Conservation (phyloP, 257 asterid species). For the Jasminum sambac region DNA sequence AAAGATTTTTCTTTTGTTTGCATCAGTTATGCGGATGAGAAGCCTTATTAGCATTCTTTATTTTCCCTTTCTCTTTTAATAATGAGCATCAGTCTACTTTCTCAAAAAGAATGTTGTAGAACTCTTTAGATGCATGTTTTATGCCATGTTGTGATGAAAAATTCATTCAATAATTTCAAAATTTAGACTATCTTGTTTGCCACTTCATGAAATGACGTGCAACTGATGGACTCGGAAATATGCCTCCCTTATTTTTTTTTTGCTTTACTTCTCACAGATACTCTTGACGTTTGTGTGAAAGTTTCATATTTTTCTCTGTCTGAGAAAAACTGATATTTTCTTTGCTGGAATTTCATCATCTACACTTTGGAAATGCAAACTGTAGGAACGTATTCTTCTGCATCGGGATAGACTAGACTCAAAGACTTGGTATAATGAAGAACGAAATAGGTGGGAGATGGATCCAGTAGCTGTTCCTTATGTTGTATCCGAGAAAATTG, state of each 20-base stretch:
- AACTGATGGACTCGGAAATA: not conserved
- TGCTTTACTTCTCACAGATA: conserved; percentile 9
- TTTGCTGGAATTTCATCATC: conserved; percentile 22
- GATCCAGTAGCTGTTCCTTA: conserved; percentile 93
- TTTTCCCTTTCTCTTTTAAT: not conserved
- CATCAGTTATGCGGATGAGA: not conserved
- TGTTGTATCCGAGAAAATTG: conserved; percentile 81
- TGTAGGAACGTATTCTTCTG: conserved; percentile 73
- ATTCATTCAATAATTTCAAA: not conserved
- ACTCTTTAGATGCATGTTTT: not conserved
- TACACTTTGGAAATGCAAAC: conserved; percentile 26
- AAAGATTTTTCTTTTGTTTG: not conserved
- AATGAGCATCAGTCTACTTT: not conserved
- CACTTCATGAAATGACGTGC: not conserved
- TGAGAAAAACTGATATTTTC: conserved; percentile 18
- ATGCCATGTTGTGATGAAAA: conserved; percentile 11
- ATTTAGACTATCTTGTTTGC: not conserved
- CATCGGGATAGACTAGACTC: conserved; percentile 93
- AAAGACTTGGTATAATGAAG: conserved; percentile 86
- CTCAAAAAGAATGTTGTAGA: not conserved
- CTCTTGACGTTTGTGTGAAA: conserved; percentile 9
- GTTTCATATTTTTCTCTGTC: conserved; percentile 20
- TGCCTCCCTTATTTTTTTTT: not conserved
- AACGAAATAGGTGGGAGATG: conserved; percentile 85
- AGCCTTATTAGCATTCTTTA: conserved; percentile 5